Conservation (phyloP, 73 alveolate genomes). For the Tetrahymena borealis region DNA sequence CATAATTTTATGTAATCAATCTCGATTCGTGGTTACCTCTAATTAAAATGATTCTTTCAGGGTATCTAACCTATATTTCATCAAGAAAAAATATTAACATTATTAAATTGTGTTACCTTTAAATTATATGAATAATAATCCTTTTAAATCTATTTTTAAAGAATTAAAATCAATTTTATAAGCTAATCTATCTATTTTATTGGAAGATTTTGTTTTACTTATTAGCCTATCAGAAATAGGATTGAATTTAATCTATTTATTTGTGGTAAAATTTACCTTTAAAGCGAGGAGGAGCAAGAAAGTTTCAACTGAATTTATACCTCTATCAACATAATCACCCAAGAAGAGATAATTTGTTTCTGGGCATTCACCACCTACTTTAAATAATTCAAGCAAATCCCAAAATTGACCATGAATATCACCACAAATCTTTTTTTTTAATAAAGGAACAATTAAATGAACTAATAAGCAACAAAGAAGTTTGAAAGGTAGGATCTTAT, state of each 20-base stretch:
- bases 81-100: too few species aligned
- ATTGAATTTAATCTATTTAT: too few species aligned
- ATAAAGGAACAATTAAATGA: background rate
- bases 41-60: constrained; percentile 72
- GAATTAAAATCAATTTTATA: too few species aligned
- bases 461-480: too few species aligned
- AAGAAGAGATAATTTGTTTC: constrained; percentile 79
- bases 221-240: too few species aligned
- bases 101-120: too few species aligned
- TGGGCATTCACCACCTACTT: constrained; percentile 88
- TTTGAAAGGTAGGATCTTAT: too few species aligned
- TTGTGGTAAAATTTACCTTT: constrained; percentile 48
- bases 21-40: constrained; percentile 77
- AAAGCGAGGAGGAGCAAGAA: constrained; percentile 79
- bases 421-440: constrained; percentile 59
- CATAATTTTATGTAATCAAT: constrained; percentile 80
- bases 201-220: too few species aligned
- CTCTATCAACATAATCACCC: constrained; percentile 95
- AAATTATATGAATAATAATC: too few species aligned
- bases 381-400: constrained; percentile 78
- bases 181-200: too few species aligned
- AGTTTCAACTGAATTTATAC: constrained; percentile 85
- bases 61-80: constrained; percentile 85
- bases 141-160: too few species aligned
- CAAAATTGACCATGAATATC: constrained; percentile 81